Evolutionary conservation across 306 rosid species (phyloP).

Genomic region (Cucumis sativus): DNA sequence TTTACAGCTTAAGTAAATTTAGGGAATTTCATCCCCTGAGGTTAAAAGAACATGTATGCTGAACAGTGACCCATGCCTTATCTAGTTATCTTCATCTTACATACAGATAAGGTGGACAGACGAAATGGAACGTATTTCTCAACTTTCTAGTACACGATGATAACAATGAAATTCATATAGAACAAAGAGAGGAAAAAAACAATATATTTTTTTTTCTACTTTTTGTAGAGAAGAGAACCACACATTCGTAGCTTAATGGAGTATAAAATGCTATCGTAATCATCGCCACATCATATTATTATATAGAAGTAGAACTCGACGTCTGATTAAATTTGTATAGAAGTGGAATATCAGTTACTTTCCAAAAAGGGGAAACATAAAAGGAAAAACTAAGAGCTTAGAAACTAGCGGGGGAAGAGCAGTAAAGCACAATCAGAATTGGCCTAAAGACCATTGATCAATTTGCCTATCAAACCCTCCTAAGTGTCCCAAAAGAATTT

Average conservation of each 20-base stretch:
- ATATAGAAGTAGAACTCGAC: not conserved
- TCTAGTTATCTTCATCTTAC: not conserved
- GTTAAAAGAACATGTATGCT: not conserved
- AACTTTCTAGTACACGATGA: not conserved
- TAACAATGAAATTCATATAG: not conserved
- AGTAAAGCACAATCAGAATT: not conserved
- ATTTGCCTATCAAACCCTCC: not conserved
- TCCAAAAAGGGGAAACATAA: not conserved
- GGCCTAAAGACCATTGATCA: not conserved
- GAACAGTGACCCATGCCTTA: constrained; percentile 5
- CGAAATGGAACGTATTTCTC: not conserved
- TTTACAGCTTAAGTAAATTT: not conserved
- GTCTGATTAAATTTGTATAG: not conserved
- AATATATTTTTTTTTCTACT: not conserved
- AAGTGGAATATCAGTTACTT: not conserved
- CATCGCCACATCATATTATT: not conserved
- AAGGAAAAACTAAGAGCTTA: not conserved
- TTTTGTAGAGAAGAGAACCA: not conserved
- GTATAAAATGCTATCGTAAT: not conserved
- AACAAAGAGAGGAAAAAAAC: not conserved
- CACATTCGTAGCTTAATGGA: not conserved
- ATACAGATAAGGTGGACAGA: not conserved
- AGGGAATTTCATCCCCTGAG: not conserved
- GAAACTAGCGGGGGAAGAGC: not conserved
- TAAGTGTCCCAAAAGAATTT: not conserved